Conservation (phyloP, 2,329 filamentous ascomycete species). For the Passalora sequoiae region DNA sequence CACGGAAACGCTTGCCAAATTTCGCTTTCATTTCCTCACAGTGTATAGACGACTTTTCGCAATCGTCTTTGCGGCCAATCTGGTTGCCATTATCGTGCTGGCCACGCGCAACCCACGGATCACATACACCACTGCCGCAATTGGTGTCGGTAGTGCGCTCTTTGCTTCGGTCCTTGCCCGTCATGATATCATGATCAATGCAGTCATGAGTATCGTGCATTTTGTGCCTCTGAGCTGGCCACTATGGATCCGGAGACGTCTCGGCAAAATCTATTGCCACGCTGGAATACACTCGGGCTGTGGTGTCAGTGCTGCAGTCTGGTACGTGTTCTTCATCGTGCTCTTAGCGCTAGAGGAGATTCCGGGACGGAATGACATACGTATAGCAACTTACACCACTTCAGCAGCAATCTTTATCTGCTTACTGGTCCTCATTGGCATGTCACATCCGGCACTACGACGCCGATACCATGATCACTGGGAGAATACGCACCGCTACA, state of each 20-base stretch:
- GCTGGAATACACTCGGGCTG: constrained; percentile 37
- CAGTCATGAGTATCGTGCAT: constrained; percentile 31
- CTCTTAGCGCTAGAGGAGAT: constrained; percentile 17
- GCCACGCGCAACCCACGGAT: constrained; percentile 5
- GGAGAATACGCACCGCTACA: constrained; percentile 65
- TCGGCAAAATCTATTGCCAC: constrained; percentile 37
- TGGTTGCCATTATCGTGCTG: constrained; percentile 16
- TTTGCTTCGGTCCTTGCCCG: constrained; percentile 32
- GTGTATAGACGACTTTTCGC: constrained; percentile 29
- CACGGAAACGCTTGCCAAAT: constrained; percentile 3
- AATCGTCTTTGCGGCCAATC: constrained; percentile 25
- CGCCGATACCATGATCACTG: constrained; percentile 62
- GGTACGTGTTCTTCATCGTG: constrained; percentile 40
- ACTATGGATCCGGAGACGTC: constrained; percentile 29
- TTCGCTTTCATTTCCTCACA: constrained; percentile 26
- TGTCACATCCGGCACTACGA: constrained; percentile 61
- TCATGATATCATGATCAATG: constrained; percentile 38
- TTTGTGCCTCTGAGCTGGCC: constrained; percentile 31
- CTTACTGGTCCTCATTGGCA: constrained; percentile 54
- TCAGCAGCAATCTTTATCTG: constrained; percentile 56
- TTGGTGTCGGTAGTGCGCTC: constrained; percentile 31
- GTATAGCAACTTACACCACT: constrained; percentile 43
- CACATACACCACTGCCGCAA: constrained; percentile 25
- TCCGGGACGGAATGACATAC: constrained; percentile 12
- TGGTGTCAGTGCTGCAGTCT: constrained; percentile 34